Percentiles rank a stretch among this genome's conserved stretches.
phyloP scores from a whole-genome alignment of 164 flowering plant species.

The Litsea cubeba region DNA sequence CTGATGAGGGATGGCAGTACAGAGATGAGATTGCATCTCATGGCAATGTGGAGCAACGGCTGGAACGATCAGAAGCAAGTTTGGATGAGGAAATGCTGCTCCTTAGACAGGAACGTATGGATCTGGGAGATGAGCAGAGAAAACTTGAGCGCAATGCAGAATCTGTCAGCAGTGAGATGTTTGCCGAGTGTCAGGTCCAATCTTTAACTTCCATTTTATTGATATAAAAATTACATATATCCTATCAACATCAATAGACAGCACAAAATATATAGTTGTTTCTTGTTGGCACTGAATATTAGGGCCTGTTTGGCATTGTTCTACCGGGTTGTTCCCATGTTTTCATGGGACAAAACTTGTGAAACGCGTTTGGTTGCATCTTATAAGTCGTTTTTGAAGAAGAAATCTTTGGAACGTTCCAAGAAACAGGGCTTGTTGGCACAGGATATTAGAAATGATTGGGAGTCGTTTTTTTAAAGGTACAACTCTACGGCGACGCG shows the following conservation, averaged over 20 bases:
- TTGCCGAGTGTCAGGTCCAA: conserved; percentile 90
- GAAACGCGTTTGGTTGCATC: too few relatives aligned
- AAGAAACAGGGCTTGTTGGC: too few relatives aligned
- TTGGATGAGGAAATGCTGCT: conserved; percentile 62
- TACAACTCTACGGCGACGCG: too few relatives aligned
- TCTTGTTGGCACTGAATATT: neutral
- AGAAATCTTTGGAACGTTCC: too few relatives aligned
- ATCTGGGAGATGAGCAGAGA: conserved; percentile 72
- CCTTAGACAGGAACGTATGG: conserved; percentile 44
- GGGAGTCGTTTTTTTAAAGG: too few relatives aligned
- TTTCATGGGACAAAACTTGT: too few relatives aligned
- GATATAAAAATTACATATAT: neutral
- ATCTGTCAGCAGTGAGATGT: conserved; percentile 91
- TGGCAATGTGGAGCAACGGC: conserved; percentile 21
- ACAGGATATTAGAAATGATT: too few relatives aligned
- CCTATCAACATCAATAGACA: neutral
- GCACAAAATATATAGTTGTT: neutral
- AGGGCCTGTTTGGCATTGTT: neutral
- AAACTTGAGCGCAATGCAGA: conserved; percentile 92
- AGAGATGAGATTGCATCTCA: conserved; percentile 10
- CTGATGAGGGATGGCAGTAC: conserved; percentile 14
- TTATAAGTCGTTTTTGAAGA: too few relatives aligned
- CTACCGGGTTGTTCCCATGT: too few relatives aligned
- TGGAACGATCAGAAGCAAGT: conserved; percentile 29
- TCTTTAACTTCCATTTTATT: neutral